Base-by-base conservation (phyloP, 805 yeast genomes). In the Candida nonsorbophila region DNA sequence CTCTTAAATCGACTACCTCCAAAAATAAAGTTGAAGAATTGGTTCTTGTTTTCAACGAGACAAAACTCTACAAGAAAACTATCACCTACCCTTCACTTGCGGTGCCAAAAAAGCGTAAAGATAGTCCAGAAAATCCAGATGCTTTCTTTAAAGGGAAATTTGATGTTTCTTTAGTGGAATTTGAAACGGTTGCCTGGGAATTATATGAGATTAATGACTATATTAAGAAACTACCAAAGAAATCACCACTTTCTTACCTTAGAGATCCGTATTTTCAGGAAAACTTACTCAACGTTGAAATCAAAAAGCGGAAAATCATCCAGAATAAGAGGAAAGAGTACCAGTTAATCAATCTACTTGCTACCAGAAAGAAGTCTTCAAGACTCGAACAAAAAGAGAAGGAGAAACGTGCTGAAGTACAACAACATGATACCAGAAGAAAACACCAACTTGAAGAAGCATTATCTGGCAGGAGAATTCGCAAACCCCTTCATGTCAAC, bases 341-440 rank as follows among this genome's bases (percentile, higher is more conserved):
- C 25, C 78, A 81, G 39, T 65, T 83, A 68, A 74, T 72, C 27
- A 71, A 69, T 14, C 51, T 84, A 31, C 54, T 84, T 45, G 77
- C 77, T 4, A 73, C 82, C 33, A 67, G 92, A 44, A 83, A 84
- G 44, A 67, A 85, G 40, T 82, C 90, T 0, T 74, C 86, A 2
- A 68, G 92, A 53, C 53, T 84, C 24, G 84, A 79, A 41, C 82
- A 81, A 12, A 77, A 74, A 44, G 77, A 73, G 37, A 58, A 55
- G 36, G 67, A 58, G 28, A 62, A 51, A 32, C 58, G 49, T 25
- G 82, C 77, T 37, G 85, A 81, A 38, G 74, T 70, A 13, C 64
- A 64, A 29, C 58, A 58, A 27, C 49, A 58, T 16, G 16, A 27
- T 23, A 25, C 24, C 4, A 19, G 29, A 17, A 66, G 62, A 33